Base-by-base conservation (phyloP, 805 yeast genomes). In the Blastobotrys muscicola region DNA sequence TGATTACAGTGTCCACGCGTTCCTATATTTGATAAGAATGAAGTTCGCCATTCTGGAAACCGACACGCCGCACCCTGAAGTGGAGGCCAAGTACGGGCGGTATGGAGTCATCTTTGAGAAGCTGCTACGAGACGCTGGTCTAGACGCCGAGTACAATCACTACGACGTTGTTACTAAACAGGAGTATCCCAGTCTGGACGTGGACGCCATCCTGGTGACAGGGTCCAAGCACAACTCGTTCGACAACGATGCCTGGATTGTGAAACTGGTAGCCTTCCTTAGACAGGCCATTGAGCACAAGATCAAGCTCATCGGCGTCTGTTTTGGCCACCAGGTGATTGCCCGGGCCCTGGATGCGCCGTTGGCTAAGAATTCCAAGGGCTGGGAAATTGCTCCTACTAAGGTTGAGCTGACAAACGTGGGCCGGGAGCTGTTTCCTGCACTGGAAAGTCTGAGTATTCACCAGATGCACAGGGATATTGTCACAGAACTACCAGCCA, bases 251-350 rank as follows among this genome's bases (percentile, higher is more conserved):
- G 50, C 44, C 36, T 67, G 70, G 69, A 63, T 68, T 32, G 32
- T 52, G 12, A 45, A 53, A 40, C 54, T 67, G n/a, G 51, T 56
- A 3, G 62, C 53, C 31, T 67, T 46, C 43, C 42, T 55, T 11
- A 36, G 42, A 33, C 5, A 33, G 26, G 45, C 49, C 15, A 30
- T 60, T 4, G 55, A 39, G 8, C 41, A 36, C 11, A 36, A 45
- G 7, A 43, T 49, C 29, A 48, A 49, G 36, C 41, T 63, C 8
- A 45, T 64, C 6, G 61, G 94, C 3, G 66, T 86, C 35, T 86
- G 96, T 60, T 86, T 85, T 58, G 96, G 95, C 4, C 96, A 87
- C 61, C 96, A 86, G 58, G 69, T 85, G 16, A 60, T 86, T 11
- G 80, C 78, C 1, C 72, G 81, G 42, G 77, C 82, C 5, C 59